Percentiles rank a stretch among this genome's conserved stretches.
Conservation (phyloP, 768 basidiomycete species). For the Naganishia vishniacii region DNA sequence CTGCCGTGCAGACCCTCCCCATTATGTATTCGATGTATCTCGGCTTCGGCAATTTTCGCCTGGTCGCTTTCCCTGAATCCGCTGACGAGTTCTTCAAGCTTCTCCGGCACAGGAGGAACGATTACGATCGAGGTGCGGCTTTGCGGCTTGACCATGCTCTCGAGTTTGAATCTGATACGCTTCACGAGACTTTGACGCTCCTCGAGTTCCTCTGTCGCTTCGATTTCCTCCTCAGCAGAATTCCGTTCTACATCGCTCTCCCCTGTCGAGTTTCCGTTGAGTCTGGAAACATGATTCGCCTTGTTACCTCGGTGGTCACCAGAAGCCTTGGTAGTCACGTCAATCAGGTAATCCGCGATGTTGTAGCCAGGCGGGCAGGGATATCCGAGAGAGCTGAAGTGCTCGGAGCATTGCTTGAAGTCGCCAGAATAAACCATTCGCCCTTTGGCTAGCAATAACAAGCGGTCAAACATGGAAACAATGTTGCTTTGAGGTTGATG, state of each 20-base stretch:
- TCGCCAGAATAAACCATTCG: constrained; percentile 80
- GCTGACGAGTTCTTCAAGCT: constrained; percentile 66
- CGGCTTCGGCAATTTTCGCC: constrained; percentile 58
- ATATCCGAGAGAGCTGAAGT: constrained; percentile 71
- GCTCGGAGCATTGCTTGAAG: constrained; percentile 66
- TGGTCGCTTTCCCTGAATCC: constrained; percentile 66
- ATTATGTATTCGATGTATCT: constrained; percentile 54
- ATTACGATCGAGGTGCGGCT: constrained; percentile 8
- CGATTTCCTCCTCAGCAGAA: constrained; percentile 8
- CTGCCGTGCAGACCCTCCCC: constrained; percentile 51
- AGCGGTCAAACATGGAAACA: constrained; percentile 87
- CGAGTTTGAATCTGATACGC: not conserved
- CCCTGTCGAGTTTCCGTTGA: not conserved
- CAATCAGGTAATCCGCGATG: constrained; percentile 85
- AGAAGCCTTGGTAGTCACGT: constrained; percentile 53
- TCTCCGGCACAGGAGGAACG: constrained; percentile 38
- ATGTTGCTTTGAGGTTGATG: constrained; percentile 98
- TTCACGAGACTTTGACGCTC: not conserved
- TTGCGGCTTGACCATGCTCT: not conserved
- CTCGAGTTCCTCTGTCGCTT: constrained; percentile 1
- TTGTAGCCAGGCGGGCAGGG: constrained; percentile 92
- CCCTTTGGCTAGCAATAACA: constrained; percentile 77
- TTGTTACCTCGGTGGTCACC: constrained; percentile 46
- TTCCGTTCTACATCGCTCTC: not conserved
- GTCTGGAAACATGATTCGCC: not conserved